Percentiles rank a stretch among this genome's conserved stretches.
These are phyloP conservation scores for Schwanniomyces etchellsii DNA, from an alignment of 1,139 yeast genomes.

Conservation along the genomic window DNA sequence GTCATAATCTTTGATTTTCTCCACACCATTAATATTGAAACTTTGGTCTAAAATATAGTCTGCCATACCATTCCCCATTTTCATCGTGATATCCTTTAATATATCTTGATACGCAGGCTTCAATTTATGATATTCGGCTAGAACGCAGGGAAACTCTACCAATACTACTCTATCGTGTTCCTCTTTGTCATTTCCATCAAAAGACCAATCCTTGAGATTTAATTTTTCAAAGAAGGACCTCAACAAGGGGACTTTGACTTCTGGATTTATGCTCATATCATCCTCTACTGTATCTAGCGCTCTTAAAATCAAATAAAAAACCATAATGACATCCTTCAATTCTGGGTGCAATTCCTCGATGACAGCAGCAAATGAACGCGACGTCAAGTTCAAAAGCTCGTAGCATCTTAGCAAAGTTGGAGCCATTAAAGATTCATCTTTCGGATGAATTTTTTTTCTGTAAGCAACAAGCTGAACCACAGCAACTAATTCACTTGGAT, in stretches of 20 bases:
- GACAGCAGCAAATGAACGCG: constrained; percentile 91
- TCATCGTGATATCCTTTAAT: constrained; percentile 65
- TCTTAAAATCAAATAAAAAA: constrained; percentile 79
- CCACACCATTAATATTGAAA: constrained; percentile 74
- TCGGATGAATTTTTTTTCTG: constrained; percentile 52
- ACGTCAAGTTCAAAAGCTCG: constrained; percentile 60
- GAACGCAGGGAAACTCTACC: constrained; percentile 64
- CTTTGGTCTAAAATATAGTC: constrained; percentile 77
- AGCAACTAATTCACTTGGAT: constrained; percentile 70
- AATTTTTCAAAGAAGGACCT: constrained; percentile 64
- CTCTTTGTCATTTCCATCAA: constrained; percentile 63
- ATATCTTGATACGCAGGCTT: constrained; percentile 75
- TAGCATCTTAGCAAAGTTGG: constrained; percentile 60
- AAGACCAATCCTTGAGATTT: constrained; percentile 69
- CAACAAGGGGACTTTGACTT: constrained; percentile 67
- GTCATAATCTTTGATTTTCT: constrained; percentile 76
- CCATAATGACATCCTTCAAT: constrained; percentile 70
- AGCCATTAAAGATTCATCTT: constrained; percentile 34
- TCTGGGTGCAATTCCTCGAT: constrained; percentile 90
- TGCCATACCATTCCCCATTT: constrained; percentile 99
- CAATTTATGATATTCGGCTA: constrained; percentile 66
- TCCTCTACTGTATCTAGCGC: constrained; percentile 97
- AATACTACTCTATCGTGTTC: constrained; percentile 81
- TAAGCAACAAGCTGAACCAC: constrained; percentile 56
- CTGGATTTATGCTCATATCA: constrained; percentile 80